phyloP scores from a whole-genome alignment of 305 asterid species.

The Ajuga reptans region DNA sequence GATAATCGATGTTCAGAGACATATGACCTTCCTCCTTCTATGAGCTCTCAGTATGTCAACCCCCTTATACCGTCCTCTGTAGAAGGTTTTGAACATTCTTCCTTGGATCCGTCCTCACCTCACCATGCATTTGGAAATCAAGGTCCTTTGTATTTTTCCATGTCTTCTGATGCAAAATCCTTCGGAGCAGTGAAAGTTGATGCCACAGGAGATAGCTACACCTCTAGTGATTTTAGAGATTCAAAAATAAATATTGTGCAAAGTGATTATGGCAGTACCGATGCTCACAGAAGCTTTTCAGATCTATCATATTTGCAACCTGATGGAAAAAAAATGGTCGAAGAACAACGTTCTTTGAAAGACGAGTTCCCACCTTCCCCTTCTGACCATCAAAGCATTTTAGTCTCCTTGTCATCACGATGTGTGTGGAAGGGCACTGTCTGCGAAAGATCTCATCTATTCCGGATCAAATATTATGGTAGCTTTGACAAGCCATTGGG shows the following conservation, averaged over 20 bases:
- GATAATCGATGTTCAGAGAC: slow-evolving; percentile 30
- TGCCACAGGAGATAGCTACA: slow-evolving; percentile 23
- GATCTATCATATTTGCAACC: slow-evolving; percentile 32
- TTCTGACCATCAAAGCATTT: slow-evolving; percentile 83
- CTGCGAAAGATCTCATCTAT: slow-evolving; percentile 84
- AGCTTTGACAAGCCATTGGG: slow-evolving; percentile 91
- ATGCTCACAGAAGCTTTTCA: slow-evolving; percentile 25
- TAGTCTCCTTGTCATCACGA: slow-evolving; percentile 83
- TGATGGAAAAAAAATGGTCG: slow-evolving; percentile 34
- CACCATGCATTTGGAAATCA: slow-evolving; percentile 30
- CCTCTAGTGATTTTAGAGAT: slow-evolving; percentile 26
- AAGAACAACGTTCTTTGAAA: slow-evolving; percentile 42
- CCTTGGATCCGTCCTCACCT: slow-evolving; percentile 30
- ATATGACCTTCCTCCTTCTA: slow-evolving; percentile 22
- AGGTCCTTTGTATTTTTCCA: slow-evolving; percentile 19
- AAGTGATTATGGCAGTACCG: slow-evolving; percentile 28
- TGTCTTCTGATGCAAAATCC: slow-evolving; percentile 33
- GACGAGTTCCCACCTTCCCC: slow-evolving; percentile 84
- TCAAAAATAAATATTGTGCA: slow-evolving; percentile 25
- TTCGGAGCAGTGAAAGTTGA: slow-evolving; percentile 23
- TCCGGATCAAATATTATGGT: slow-evolving; percentile 86
- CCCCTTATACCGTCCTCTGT: slow-evolving; percentile 33
- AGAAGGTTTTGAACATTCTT: slow-evolving; percentile 27
- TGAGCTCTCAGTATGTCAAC: slow-evolving; percentile 29
- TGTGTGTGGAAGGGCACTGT: slow-evolving; percentile 95